phyloP scores from a whole-genome alignment of 176 grass and related monocot species.

The Bothriochloa decipiens region DNA sequence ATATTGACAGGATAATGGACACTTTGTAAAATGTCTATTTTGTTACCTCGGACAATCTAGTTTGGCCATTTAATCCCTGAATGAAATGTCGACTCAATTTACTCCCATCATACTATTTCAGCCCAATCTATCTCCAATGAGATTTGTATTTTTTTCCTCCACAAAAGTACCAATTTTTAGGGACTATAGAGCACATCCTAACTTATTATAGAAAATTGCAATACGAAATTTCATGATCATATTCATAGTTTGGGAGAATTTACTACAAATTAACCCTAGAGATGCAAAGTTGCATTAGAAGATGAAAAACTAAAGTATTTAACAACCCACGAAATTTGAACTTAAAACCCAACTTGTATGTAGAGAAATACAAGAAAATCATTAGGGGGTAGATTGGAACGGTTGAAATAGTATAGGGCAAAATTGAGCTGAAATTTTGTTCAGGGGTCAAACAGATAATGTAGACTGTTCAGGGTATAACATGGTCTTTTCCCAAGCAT shows the following conservation, averaged over 20 bases:
- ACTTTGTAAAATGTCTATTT: too few relatives aligned
- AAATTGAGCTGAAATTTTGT: not conserved
- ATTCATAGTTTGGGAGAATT: not conserved
- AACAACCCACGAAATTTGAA: not conserved
- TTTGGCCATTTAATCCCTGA: not conserved
- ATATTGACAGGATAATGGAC: too few relatives aligned
- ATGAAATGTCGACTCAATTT: not conserved
- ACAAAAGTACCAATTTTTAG: not conserved
- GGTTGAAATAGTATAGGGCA: not conserved
- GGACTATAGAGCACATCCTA: not conserved
- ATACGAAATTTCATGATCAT: not conserved
- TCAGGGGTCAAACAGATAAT: not conserved
- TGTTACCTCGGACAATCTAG: too few relatives aligned
- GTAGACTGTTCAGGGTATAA: not conserved
- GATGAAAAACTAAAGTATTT: not conserved
- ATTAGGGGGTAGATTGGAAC: not conserved
- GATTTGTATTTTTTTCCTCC: not conserved
- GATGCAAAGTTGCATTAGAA: not conserved
- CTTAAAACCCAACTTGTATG: not conserved
- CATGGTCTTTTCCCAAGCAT: conserved; percentile 9
- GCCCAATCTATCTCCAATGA: not conserved
- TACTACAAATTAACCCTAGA: not conserved
- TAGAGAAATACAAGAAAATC: not conserved
- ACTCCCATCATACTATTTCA: not conserved
- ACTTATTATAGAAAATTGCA: not conserved